Percentiles rank a stretch among this genome's conserved stretches.
Evolutionary conservation across 352 stramenopile species (phyloP).

Genomic region (Vaucheria bursata): DNA sequence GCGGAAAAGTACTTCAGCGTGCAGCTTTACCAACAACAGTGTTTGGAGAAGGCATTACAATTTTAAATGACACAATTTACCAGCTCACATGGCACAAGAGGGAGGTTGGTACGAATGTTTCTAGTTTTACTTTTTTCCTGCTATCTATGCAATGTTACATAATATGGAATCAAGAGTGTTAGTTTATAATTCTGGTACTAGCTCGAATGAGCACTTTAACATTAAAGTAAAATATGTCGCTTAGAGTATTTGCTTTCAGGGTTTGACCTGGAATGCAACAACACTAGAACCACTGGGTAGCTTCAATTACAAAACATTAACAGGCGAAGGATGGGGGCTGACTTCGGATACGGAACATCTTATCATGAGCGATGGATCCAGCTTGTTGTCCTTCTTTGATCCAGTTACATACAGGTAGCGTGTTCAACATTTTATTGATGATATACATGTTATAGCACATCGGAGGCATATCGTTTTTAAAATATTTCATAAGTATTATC

Average conservation of each 20-base stretch:
- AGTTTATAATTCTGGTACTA: too few species aligned
- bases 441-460: too few species aligned
- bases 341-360: conserved; percentile 66
- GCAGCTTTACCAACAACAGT: conserved; percentile 11
- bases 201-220: too few species aligned
- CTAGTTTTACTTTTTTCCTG: too few species aligned
- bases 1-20: conserved; percentile 22
- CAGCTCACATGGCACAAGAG: conserved; percentile 2
- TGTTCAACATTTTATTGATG: too few species aligned
- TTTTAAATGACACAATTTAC: conserved; percentile 8
- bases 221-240: too few species aligned
- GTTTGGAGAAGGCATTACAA: conserved; percentile 41
- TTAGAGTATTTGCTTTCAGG: too few species aligned
- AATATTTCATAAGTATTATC: too few species aligned
- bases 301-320: conserved; percentile 61
- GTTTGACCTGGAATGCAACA: neutral
- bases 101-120: too few species aligned
- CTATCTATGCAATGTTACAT: too few species aligned
- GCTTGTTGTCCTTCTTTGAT: conserved; percentile 67
- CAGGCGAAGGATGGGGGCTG: conserved; percentile 73
- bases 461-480: too few species aligned
- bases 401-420: conserved; percentile 56
- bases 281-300: neutral
- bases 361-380: conserved; percentile 70
- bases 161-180: too few species aligned